These are phyloP conservation scores for Cercophora samala DNA, from an alignment of 495 filamentous ascomycete species.

Conservation along the genomic window DNA sequence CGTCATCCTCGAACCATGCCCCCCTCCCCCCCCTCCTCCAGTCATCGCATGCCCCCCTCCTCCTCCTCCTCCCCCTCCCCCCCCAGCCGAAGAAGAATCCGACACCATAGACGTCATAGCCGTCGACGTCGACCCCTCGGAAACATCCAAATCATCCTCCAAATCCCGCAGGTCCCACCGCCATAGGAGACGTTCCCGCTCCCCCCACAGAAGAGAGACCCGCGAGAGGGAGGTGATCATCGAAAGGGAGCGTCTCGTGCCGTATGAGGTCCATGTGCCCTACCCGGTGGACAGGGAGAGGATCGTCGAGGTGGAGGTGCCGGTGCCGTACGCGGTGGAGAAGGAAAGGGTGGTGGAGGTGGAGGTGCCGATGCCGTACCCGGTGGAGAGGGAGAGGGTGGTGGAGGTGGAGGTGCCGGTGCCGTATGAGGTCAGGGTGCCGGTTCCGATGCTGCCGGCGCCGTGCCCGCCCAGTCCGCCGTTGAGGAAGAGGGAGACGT, in stretches of 20 bases:
- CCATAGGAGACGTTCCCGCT: slow-evolving; percentile 15
- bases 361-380: slow-evolving; percentile 32
- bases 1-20: slow-evolving; percentile 14
- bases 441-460: background rate
- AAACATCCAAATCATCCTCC: slow-evolving; percentile 20
- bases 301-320: slow-evolving; percentile 17
- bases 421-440: slow-evolving; percentile 3
- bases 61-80: slow-evolving; percentile 30
- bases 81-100: slow-evolving; percentile 23
- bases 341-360: slow-evolving; percentile 39
- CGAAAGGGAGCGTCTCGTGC: slow-evolving; percentile 45
- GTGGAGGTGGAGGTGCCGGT: slow-evolving; percentile 24
- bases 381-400: slow-evolving; percentile 9
- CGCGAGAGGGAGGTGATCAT: slow-evolving; percentile 46
- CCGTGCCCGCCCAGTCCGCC: background rate
- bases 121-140: slow-evolving; percentile 48
- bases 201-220: slow-evolving; percentile 25
- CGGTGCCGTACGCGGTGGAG: slow-evolving; percentile 40
- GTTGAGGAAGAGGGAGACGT: slow-evolving; percentile 29
- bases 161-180: slow-evolving; percentile 20
- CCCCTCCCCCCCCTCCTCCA: slow-evolving; percentile 24
- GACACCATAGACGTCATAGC: slow-evolving; percentile 51
- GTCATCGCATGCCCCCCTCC: slow-evolving; percentile 20
- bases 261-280: slow-evolving; percentile 29
- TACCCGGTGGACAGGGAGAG: slow-evolving; percentile 16